Percentiles rank a stretch among this genome's conserved stretches.
Conservation (phyloP, 2,329 filamentous ascomycete species). For the Colletotrichum nymphaeae region DNA sequence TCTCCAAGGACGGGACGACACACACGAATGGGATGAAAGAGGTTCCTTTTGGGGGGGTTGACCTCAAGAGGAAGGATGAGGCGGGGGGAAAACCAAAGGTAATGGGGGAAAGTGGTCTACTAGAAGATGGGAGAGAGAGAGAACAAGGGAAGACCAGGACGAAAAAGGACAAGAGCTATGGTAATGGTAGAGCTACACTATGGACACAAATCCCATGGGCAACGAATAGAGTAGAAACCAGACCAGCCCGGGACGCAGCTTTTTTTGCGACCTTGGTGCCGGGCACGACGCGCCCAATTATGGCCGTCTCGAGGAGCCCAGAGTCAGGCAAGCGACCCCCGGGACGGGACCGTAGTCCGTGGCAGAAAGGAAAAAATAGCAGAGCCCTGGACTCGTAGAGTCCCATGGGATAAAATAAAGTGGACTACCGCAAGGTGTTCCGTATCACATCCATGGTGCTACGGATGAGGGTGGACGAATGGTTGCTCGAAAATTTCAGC, state of each 20-base stretch:
- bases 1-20: not conserved
- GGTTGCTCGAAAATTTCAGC: conserved; percentile 27
- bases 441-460: not conserved
- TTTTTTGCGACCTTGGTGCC: not conserved
- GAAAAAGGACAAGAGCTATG: not conserved
- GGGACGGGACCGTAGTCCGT: not conserved
- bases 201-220: conserved; percentile 6
- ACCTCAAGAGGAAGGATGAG: not conserved
- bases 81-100: not conserved
- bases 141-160: not conserved
- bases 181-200: not conserved
- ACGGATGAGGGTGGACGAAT: conserved; percentile 20
- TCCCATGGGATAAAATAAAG: conserved; percentile 1
- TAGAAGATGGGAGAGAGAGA: not conserved
- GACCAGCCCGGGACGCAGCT: not conserved
- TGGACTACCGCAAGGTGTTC: not conserved
- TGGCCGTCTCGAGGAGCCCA: not conserved
- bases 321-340: not conserved
- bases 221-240: not conserved
- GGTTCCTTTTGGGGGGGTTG: not conserved
- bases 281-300: conserved; percentile 17
- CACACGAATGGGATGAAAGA: not conserved
- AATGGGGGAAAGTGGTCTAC: not conserved
- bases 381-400: too few species aligned
- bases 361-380: not conserved